phyloP scores from a whole-genome alignment of 108 stramenopile genomes.

The Schizochytrium sp. region DNA sequence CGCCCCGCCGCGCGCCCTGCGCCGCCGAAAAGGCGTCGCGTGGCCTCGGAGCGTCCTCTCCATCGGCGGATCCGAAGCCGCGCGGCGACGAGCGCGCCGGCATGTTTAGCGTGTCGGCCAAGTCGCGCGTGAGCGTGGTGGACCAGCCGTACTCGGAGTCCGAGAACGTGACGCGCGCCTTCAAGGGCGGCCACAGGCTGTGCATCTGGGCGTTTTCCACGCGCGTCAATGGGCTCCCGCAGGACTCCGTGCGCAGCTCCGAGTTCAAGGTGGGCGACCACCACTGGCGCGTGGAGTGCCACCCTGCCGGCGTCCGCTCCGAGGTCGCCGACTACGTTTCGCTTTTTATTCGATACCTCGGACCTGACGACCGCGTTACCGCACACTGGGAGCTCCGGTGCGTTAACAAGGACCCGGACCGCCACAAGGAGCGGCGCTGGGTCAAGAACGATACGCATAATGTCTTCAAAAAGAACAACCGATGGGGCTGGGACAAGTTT shows the following conservation, averaged over 20 bases:
- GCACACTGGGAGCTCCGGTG: constrained; percentile 2
- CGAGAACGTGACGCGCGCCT: neutral
- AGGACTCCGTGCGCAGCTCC: neutral
- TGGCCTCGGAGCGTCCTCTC: too few relatives aligned
- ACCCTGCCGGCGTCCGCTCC: neutral
- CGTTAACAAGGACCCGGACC: neutral
- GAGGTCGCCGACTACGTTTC: neutral
- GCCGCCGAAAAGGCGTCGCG: too few relatives aligned
- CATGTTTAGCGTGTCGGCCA: neutral
- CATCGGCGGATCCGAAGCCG: too few relatives aligned
- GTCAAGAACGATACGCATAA: neutral
- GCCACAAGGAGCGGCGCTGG: neutral
- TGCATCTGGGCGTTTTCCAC: neutral
- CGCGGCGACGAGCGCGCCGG: neutral
- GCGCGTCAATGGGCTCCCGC: neutral
- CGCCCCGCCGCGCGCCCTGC: too few relatives aligned
- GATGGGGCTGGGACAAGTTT: constrained; percentile 15
- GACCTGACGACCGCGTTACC: neutral
- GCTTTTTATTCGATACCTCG: neutral
- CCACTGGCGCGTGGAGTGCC: neutral
- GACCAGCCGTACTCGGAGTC: neutral
- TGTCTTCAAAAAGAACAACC: neutral
- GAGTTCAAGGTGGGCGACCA: neutral
- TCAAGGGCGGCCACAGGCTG: neutral
- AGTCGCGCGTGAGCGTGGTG: neutral